Percentiles rank a stretch among this genome's conserved stretches.
Conservation (phyloP, 345 rosid species). For the Crucihimalaya himalaica region DNA sequence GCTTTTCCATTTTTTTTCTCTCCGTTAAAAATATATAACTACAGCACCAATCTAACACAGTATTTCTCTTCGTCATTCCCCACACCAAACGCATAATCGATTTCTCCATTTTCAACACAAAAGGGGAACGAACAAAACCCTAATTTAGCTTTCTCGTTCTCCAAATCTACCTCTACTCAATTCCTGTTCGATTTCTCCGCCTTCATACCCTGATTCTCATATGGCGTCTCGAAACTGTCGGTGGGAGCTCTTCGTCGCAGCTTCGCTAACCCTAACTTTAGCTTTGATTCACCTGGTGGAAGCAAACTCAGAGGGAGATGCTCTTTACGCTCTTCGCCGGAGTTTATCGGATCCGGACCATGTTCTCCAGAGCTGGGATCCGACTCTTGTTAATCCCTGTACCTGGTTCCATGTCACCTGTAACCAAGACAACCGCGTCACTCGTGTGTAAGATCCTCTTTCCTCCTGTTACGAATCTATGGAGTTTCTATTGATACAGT, state of each 20-base stretch:
- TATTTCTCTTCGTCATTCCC: conserved; percentile 14
- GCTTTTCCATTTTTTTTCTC: no score
- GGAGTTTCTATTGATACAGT: conserved; percentile 20
- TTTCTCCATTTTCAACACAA: conserved; percentile 9
- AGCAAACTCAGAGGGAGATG: conserved; percentile 90
- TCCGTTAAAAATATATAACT: no score
- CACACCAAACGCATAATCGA: conserved; percentile 27
- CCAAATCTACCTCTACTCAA: not conserved
- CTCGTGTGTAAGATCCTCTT: conserved; percentile 62
- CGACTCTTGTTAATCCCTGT: conserved; percentile 91
- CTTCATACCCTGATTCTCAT: conserved; percentile 6
- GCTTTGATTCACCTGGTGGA: conserved; percentile 39
- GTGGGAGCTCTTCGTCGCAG: conserved; percentile 43
- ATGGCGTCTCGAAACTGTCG: conserved; percentile 54
- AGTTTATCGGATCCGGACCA: conserved; percentile 80
- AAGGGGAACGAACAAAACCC: conserved; percentile 22
- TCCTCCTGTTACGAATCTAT: not conserved
- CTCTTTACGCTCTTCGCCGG: conserved; percentile 66
- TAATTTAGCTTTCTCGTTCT: conserved; percentile 6
- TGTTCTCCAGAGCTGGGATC: conserved; percentile 99
- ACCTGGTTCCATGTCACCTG: conserved; percentile 99
- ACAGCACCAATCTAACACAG: no score
- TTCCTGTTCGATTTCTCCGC: not conserved
- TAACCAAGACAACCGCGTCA: conserved; percentile 84
- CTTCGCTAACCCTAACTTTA: conserved; percentile 38